Percentiles rank a stretch among this genome's conserved stretches.
Evolutionary conservation across 257 asterid species (phyloP).

Genomic region (Penstemon eatonii): DNA sequence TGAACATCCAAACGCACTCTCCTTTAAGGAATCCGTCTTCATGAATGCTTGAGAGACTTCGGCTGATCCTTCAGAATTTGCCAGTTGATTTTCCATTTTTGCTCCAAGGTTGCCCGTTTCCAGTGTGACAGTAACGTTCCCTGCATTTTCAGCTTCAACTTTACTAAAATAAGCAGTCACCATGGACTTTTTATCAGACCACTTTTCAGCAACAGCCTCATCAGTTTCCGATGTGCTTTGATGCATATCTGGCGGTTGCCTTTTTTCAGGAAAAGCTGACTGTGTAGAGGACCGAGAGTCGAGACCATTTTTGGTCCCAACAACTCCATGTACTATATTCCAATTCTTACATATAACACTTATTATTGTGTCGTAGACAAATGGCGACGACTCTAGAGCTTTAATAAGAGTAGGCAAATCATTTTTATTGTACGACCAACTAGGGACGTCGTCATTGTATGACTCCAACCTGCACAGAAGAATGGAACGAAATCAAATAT

Average conservation of each 20-base stretch:
- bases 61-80: constrained; percentile 75
- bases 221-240: constrained; percentile 32
- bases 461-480: constrained; percentile 68
- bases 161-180: constrained; percentile 37
- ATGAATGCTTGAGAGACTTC: constrained; percentile 59
- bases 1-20: constrained; percentile 31
- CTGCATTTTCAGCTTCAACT: constrained; percentile 45
- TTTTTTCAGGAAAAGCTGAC: constrained; percentile 37
- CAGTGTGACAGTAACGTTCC: constrained; percentile 24
- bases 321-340: constrained; percentile 51
- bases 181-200: constrained; percentile 34
- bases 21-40: constrained; percentile 35
- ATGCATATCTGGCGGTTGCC: constrained; percentile 29
- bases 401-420: constrained; percentile 61
- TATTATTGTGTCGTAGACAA: constrained; percentile 43
- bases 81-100: constrained; percentile 51
- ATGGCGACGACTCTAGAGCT: constrained; percentile 56
- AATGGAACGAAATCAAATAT: constrained; percentile 25
- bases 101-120: constrained; percentile 39
- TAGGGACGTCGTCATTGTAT: constrained; percentile 44
- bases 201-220: constrained; percentile 37
- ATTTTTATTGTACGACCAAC: constrained; percentile 60
- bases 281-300: constrained; percentile 38
- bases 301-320: constrained; percentile 44
- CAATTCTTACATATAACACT: constrained; percentile 52